phyloP scores from a whole-genome alignment of 108 stramenopile species.

The Skeletonema costatum region DNA sequence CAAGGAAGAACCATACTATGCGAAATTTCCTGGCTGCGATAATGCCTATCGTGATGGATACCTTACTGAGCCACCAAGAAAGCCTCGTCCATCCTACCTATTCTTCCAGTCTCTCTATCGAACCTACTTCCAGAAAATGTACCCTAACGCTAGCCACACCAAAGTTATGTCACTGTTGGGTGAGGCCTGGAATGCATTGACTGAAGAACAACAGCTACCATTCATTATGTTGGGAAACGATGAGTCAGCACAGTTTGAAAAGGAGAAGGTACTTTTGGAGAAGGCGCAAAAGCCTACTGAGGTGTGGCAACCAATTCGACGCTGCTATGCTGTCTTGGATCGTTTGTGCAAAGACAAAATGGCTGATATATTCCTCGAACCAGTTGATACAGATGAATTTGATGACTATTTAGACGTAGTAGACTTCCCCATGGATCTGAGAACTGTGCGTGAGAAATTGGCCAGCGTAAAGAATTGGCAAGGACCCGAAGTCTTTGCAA shows the following conservation, averaged over 20 bases:
- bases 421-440: constrained; percentile 90
- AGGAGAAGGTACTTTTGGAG: constrained; percentile 70
- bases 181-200: constrained; percentile 71
- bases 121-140: constrained; percentile 62
- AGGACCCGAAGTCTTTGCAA: constrained; percentile 82
- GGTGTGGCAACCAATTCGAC: constrained; percentile 86
- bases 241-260: constrained; percentile 72
- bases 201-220: constrained; percentile 71
- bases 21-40: constrained; percentile 68
- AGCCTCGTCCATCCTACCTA: constrained; percentile 83
- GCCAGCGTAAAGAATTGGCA: constrained; percentile 61
- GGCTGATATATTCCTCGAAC: constrained; percentile 86
- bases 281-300: constrained; percentile 83
- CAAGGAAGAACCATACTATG: constrained; percentile 78
- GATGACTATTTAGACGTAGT: constrained; percentile 86
- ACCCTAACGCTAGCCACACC: constrained; percentile 60
- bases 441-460: constrained; percentile 74
- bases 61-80: constrained; percentile 85
- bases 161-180: constrained; percentile 83
- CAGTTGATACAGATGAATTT: constrained; percentile 78
- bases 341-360: constrained; percentile 66
- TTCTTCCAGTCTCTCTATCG: constrained; percentile 83
- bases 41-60: constrained; percentile 92
- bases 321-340: constrained; percentile 82
- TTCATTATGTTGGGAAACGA: constrained; percentile 78